Conservation (phyloP, 2,329 filamentous ascomycete genomes). For the Ascochyta clinopodiicola region DNA sequence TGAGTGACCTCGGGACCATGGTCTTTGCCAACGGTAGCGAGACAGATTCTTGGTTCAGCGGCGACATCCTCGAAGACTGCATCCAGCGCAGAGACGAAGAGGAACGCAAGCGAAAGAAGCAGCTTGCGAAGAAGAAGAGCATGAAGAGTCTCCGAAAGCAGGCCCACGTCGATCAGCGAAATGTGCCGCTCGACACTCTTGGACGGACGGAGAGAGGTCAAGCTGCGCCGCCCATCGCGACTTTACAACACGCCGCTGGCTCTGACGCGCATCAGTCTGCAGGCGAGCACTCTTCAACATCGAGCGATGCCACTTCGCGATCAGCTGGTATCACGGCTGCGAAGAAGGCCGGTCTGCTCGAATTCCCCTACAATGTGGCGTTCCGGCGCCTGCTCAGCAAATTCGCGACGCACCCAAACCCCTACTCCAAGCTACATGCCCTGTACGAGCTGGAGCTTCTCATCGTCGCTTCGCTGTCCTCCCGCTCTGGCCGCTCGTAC, state of each 20-base stretch:
- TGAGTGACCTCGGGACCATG: slow-evolving; percentile 87
- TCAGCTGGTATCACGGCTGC: slow-evolving; percentile 50
- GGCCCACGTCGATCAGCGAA: slow-evolving; percentile 43
- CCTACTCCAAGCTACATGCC: slow-evolving; percentile 82
- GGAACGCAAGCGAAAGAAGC: slow-evolving; percentile 48
- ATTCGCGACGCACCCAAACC: slow-evolving; percentile 89
- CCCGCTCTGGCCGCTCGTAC: slow-evolving; percentile 57
- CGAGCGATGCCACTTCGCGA: slow-evolving; percentile 53
- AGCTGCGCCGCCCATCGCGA: slow-evolving; percentile 51
- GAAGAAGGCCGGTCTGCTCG: slow-evolving; percentile 55
- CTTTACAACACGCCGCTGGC: slow-evolving; percentile 50
- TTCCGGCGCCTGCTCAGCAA: slow-evolving; percentile 81
- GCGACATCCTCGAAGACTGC: slow-evolving; percentile 60
- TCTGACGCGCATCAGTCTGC: slow-evolving; percentile 51
- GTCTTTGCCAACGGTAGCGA: slow-evolving; percentile 91
- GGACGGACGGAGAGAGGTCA: slow-evolving; percentile 51
- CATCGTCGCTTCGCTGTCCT: slow-evolving; percentile 75
- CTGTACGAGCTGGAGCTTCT: slow-evolving; percentile 84
- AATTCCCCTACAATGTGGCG: slow-evolving; percentile 81
- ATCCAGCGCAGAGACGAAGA: slow-evolving; percentile 51
- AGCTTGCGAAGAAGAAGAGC: slow-evolving; percentile 55
- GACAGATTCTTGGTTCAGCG: slow-evolving; percentile 84
- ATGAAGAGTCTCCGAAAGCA: slow-evolving; percentile 65
- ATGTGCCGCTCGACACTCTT: slow-evolving; percentile 51
- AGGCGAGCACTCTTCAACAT: slow-evolving; percentile 54